Conservation (phyloP, 225 moss, liverwort and hornwort genomes). For the Sphagnum tenellum region DNA sequence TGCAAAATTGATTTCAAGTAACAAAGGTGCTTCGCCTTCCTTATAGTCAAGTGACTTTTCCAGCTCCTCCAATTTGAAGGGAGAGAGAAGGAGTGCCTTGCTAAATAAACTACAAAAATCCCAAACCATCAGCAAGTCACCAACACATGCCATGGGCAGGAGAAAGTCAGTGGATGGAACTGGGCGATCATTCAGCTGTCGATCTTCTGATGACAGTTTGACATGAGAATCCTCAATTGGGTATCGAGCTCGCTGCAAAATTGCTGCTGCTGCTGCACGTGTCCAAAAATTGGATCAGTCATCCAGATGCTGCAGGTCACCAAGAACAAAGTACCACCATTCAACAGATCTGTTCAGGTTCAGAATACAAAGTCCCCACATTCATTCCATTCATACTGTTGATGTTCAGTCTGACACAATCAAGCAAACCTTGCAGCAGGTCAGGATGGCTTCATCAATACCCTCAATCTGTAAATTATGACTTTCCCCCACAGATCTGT, state of each 20-base stretch:
- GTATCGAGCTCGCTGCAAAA: slow-evolving; percentile 44
- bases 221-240: slow-evolving; percentile 85
- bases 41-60: slow-evolving; percentile 91
- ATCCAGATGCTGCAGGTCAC: too few relatives aligned
- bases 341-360: too few relatives aligned
- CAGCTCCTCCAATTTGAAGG: slow-evolving; percentile 82
- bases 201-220: slow-evolving; percentile 61
- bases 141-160: slow-evolving; percentile 75
- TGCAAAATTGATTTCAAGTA: slow-evolving; percentile 65
- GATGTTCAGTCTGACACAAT: too few relatives aligned
- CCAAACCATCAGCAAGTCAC: slow-evolving; percentile 88
- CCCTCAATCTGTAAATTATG: too few relatives aligned
- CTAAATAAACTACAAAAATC: slow-evolving; percentile 88
- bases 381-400: too few relatives aligned
- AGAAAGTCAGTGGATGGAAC: slow-evolving; percentile 82
- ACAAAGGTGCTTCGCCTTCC: slow-evolving; percentile 77
- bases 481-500: too few relatives aligned
- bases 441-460: too few relatives aligned
- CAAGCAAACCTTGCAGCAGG: too few relatives aligned
- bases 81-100: slow-evolving; percentile 75
- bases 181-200: slow-evolving; percentile 60
- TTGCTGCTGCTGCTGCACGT: slow-evolving; percentile 26
- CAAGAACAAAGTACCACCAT: too few relatives aligned
- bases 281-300: too few relatives aligned
- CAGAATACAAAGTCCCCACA: too few relatives aligned